A percentile compares a stretch with the other conserved stretches of the same genome.
These are phyloP conservation scores for Populus tomentosa DNA, from an alignment of 441 rosid genomes.

Conservation along the genomic window DNA sequence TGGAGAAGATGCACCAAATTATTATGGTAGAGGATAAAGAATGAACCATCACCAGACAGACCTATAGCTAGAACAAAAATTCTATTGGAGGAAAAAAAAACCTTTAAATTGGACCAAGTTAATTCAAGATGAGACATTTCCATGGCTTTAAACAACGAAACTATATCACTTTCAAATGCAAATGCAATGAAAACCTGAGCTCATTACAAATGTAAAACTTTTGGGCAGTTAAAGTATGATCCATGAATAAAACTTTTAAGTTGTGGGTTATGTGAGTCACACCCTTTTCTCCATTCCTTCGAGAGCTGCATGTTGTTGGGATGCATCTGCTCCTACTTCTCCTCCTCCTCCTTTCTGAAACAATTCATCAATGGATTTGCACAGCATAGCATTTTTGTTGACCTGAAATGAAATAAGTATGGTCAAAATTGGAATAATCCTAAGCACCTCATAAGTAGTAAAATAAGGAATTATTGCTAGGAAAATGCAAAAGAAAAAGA, in stretches of 20 bases:
- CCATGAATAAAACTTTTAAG: not conserved
- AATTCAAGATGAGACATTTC: not conserved
- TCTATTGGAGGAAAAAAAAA: not conserved
- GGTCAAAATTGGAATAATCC: not conserved
- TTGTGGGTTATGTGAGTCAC: conserved; percentile 7
- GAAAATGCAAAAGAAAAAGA: not conserved
- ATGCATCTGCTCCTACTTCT: conserved; percentile 35
- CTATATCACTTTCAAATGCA: not conserved
- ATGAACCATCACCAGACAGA: not conserved
- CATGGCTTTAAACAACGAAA: not conserved
- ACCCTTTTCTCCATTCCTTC: conserved; percentile 61
- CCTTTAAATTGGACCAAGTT: not conserved
- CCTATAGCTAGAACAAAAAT: not conserved
- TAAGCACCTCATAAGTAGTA: not conserved
- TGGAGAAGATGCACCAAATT: not conserved
- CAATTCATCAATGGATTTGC: conserved; percentile 68
- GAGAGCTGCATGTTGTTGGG: conserved; percentile 42
- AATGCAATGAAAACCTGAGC: too few relatives aligned
- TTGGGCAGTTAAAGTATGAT: not conserved
- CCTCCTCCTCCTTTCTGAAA: conserved; percentile 40
- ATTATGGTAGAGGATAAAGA: not conserved
- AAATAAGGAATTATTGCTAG: not conserved
- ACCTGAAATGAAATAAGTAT: conserved; percentile 36
- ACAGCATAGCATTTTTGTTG: conserved; percentile 73
- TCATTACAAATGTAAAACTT: too few relatives aligned